Evolutionary conservation across 2,329 filamentous ascomycete species (phyloP).

Genomic region (Pseudonectria buxi): DNA sequence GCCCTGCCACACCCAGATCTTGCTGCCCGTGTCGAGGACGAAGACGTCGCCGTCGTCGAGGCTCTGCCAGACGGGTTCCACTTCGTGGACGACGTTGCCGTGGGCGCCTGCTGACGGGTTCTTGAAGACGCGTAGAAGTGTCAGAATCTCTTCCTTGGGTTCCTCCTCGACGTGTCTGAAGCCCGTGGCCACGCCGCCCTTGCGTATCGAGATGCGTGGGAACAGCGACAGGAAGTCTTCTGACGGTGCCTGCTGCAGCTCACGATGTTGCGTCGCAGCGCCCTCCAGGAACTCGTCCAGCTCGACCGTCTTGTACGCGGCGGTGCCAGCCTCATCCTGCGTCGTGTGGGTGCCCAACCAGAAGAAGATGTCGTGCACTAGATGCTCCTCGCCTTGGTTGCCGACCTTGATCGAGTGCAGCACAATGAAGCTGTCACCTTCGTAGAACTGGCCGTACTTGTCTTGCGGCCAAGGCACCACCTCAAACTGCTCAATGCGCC

Average conservation of each 20-base stretch:
- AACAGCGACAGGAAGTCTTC: conserved; percentile 56
- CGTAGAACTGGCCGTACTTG: conserved; percentile 54
- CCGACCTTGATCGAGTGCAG: conserved; percentile 52
- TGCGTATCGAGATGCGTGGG: conserved; percentile 51
- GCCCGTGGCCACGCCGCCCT: conserved; percentile 55
- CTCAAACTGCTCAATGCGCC: conserved; percentile 62
- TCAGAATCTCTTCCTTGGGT: conserved; percentile 35
- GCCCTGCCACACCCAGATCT: conserved; percentile 67
- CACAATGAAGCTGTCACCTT: conserved; percentile 63
- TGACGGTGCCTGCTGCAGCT: conserved; percentile 53
- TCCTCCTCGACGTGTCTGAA: conserved; percentile 55
- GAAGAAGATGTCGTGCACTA: conserved; percentile 62
- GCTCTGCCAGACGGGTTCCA: conserved; percentile 53
- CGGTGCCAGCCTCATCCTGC: conserved; percentile 62
- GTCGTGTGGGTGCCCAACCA: conserved; percentile 61
- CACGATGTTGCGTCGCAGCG: conserved; percentile 56
- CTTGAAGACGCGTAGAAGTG: conserved; percentile 58
- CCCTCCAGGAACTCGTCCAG: conserved; percentile 61
- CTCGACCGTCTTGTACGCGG: conserved; percentile 66
- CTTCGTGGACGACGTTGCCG: conserved; percentile 55
- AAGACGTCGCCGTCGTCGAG: conserved; percentile 62
- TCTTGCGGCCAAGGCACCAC: conserved; percentile 54
- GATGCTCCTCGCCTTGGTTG: conserved; percentile 33
- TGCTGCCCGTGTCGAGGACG: conserved; percentile 53
- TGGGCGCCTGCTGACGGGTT: conserved; percentile 41